Base-by-base conservation (phyloP, 2,329 filamentous ascomycete species). In the Gliomastix tumulicola region DNA sequence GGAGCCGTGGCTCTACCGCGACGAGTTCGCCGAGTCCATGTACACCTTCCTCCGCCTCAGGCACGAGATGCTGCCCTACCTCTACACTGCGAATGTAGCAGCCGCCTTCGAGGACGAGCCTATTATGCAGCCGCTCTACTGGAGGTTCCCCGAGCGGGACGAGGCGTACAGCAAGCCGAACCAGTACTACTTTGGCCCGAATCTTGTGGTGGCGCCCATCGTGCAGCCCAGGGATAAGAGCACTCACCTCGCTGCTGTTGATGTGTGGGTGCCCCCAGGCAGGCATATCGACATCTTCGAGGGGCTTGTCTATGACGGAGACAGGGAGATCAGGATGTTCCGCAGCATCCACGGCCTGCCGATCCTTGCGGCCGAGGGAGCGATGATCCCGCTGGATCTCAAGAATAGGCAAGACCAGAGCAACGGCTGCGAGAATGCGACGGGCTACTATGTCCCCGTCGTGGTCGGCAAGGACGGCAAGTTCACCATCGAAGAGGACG, bases 71-170 rank as follows among this genome's bases (percentile, higher is more conserved):
- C 60, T 82, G 19, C 77, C 78, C 0, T 82, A 77, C 42, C 55
- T 81, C 3, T 73, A 79, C 52, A 71, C 71, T 0, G 71, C 73
- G 61, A 80, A 77, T 41, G 60, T 66, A 2, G 53, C 57, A 9
- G 64, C 64, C 1, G 60, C 63, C 0, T 52, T 53, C 2, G 47
- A 68, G 1, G 63, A 65, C 30, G 61, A 71, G 34, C 76, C 76
- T 0, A 51, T 82, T 3, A 54, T 81, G 2, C 70, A 75, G 49
- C 78, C 78, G 1, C 63, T 82, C 59, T 82, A 82, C 57, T 82
- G 77, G 77, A 62, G 65, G 30, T 69, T 72, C 41, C 70, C 73
- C 0, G 59, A 66, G 2, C 47, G 51, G 0, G 64, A 73, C 1
- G 67, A 71, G 39, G 74, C 77, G 0, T 82, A 82, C 51, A 46